Evolutionary conservation across 2,329 filamentous ascomycete genomes (phyloP).

Genomic region (Colletotrichum lindemuthianum): DNA sequence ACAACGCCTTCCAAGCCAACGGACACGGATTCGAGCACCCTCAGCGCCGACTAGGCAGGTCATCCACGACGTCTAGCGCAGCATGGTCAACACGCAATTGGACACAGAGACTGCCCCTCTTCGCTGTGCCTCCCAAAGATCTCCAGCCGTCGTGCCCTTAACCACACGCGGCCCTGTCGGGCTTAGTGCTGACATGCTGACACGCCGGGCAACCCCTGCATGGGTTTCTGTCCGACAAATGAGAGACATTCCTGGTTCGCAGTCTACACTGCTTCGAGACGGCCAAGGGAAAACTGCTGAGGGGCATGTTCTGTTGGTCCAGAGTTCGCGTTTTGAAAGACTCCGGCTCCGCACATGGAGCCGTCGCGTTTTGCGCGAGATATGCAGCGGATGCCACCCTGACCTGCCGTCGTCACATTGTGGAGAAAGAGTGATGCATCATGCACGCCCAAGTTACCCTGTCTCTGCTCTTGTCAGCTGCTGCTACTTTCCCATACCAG

Average conservation of each 20-base stretch:
- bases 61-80: no score
- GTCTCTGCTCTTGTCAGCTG: neutral
- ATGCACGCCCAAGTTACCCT: neutral
- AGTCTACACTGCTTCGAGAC: constrained; percentile 9
- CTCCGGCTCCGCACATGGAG: constrained; percentile 4
- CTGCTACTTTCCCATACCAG: no score
- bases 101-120: neutral
- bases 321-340: neutral
- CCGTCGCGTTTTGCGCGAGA: constrained; percentile 19
- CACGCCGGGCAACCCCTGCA: constrained; percentile 24
- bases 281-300: constrained; percentile 14
- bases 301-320: constrained; percentile 9
- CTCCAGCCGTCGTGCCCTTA: constrained; percentile 13
- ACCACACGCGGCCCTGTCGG: constrained; percentile 22
- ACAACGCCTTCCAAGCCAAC: no score
- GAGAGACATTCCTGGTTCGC: neutral
- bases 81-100: no score
- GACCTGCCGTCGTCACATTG: constrained; percentile 1
- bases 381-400: constrained; percentile 22
- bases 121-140: constrained; percentile 4
- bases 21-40: no score
- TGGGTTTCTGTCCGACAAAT: constrained; percentile 14
- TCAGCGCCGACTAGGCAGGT: no score
- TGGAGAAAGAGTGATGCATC: constrained; percentile 1
- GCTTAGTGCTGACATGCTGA: constrained; percentile 34